Conservation (phyloP, 2,329 filamentous ascomycete genomes). For the Colletotrichum cuscutae region DNA sequence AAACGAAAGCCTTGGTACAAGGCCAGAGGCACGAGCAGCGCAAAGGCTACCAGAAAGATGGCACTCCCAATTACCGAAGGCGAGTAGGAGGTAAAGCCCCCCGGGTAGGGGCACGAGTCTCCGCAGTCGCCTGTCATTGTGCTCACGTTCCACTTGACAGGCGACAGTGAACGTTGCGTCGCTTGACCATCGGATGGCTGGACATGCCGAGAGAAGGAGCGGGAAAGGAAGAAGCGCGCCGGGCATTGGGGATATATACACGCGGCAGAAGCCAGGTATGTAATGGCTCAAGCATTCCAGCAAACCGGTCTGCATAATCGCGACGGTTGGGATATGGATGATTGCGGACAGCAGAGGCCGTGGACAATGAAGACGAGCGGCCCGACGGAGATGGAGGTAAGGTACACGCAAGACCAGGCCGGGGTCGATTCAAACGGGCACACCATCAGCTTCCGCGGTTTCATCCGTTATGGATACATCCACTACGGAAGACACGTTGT, state of each 20-base stretch:
- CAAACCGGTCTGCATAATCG: slow-evolving; percentile 12
- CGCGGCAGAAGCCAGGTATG: neutral
- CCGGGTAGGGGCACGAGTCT: slow-evolving; percentile 46
- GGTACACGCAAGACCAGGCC: slow-evolving; percentile 25
- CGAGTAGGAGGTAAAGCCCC: slow-evolving; percentile 50
- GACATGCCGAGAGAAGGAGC: slow-evolving; percentile 22
- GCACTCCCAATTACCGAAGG: slow-evolving; percentile 52
- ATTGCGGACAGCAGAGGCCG: neutral
- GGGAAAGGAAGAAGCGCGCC: slow-evolving; percentile 2
- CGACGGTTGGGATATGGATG: slow-evolving; percentile 5
- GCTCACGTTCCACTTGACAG: slow-evolving; percentile 31
- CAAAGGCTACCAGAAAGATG: slow-evolving; percentile 52
- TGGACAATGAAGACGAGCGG: slow-evolving; percentile 19
- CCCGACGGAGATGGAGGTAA: slow-evolving; percentile 14
- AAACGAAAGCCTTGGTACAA: slow-evolving; percentile 52
- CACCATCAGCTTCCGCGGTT: slow-evolving; percentile 32
- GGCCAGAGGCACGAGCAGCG: slow-evolving; percentile 49
- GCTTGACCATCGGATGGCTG: slow-evolving; percentile 29
- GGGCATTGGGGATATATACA: slow-evolving; percentile 34
- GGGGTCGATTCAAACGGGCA: slow-evolving; percentile 25
- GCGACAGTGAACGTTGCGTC: slow-evolving; percentile 26
- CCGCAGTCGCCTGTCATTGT: slow-evolving; percentile 49
- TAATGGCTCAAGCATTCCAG: slow-evolving; percentile 15
- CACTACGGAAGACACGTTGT: slow-evolving; percentile 33
- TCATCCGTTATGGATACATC: slow-evolving; percentile 32